Evolutionary conservation across 139 green algal species (phyloP), one percentile per base, ranked within the genome.

Genomic region (Yamagishiella unicocca): DNA sequence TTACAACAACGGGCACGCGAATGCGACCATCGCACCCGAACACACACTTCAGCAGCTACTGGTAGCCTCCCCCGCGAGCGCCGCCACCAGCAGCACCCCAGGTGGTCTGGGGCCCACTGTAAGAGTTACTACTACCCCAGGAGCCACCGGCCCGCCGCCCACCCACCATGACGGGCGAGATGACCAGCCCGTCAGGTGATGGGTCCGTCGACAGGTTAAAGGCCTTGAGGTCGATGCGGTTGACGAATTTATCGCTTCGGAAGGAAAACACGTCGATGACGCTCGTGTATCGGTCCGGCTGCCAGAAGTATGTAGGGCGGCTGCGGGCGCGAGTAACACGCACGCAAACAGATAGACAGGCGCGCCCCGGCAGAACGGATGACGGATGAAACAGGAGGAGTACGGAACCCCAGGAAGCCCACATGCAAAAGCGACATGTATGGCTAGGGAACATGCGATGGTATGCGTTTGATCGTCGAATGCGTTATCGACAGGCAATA

Each of bases 181-280:
- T 58, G 40, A 58, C 40, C 71, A 78, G 22, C 19, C 40, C 71
- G 71, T 78, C 71, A 5, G 71, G 71, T 43, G 71, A 61, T 8
- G 71, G 71, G 71, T 78, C 71, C 19, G 67, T 27, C 22, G 71
- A 61, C 8, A 78, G 38, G 38, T 50, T 50, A 35, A 22, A 17
- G 40, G 38, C 71, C 71, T 78, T 58, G n/a, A 78, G 71, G 17
- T 78, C 71, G 37, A 78, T 78, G 25, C 71, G 71, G 40, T 58
- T 58, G 19, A 78, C 71, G 2, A 55, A 58, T 21, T 58, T 55
- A 40, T 78, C 71, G 25, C 4, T 78, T 9, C 27, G 10, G 14
- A 78, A 55, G 7, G 38, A 55, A 43, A 61, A 78, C 40, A 78
- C 71, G 40, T 78, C 71, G 19, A 78, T 78, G 25, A 61, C 40